Conservation (phyloP, 1,284 basidiomycete species). For the Wolfiporia cocos region DNA sequence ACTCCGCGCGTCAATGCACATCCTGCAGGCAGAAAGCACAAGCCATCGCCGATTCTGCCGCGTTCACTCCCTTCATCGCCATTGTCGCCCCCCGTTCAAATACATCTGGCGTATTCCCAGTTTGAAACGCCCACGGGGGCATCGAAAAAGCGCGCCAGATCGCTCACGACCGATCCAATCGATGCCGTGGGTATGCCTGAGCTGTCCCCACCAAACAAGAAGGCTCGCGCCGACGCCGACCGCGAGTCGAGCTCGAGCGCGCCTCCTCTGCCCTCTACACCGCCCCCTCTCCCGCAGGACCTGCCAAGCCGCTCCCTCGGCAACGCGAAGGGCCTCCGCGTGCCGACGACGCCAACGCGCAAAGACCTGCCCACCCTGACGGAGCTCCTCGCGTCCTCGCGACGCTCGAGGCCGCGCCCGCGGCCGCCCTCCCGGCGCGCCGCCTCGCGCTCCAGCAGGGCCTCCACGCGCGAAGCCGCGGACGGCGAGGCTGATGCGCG, state of each 20-base stretch:
- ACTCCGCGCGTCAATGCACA: constrained; percentile 23
- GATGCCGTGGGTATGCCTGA: constrained; percentile 3
- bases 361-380: constrained; percentile 25
- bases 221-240: constrained; percentile 13
- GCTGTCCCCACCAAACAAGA: constrained; percentile 13
- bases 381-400: constrained; percentile 30
- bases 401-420: constrained; percentile 27
- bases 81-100: constrained; percentile 14
- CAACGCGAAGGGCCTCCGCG: constrained; percentile 22
- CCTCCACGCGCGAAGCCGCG: too few relatives aligned
- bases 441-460: too few relatives aligned
- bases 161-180: constrained; percentile 10
- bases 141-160: constrained; percentile 16
- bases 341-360: constrained; percentile 21
- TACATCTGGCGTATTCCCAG: constrained; percentile 15
- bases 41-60: constrained; percentile 26
- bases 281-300: constrained; percentile 14
- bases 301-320: constrained; percentile 12
- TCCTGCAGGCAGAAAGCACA: constrained; percentile 11
- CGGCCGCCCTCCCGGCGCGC: constrained; percentile 28
- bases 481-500: too few relatives aligned
- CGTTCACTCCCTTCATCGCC: constrained; percentile 18
- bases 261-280: constrained; percentile 17
- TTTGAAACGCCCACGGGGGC: constrained; percentile 8
- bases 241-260: constrained; percentile 16